Evolutionary conservation across 345 rosid species (phyloP), one percentile per base, ranked within the genome.

Genomic region (Physaria fendleri): DNA sequence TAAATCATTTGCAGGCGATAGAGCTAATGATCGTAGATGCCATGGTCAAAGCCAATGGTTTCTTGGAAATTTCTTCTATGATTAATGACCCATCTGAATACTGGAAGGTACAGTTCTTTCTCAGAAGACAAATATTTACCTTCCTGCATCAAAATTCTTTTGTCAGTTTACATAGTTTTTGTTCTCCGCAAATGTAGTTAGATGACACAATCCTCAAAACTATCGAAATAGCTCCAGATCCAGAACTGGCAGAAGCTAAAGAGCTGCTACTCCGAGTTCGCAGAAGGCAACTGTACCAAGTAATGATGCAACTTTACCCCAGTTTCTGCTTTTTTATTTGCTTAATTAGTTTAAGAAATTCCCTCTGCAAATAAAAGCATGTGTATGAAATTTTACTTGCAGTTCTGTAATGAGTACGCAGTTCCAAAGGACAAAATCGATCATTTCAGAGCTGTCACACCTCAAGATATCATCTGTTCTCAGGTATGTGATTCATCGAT

Each of bases 11-110:
- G 65, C 82, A 92, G 98, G 98, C 96, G 23, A 71, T 82, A 59
- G 96, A 86, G 78, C 93, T 84, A 59, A 92, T 92, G 98, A 37
- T 86, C 39, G 93, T 79, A 50, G 98, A 92, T 81, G 96, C 96
- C 22, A 62, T 92, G 78, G 71, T 84, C 72, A 76, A 82, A 72
- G 93, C 96, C 61, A 78, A 92, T 62, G 70, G 59, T 68, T 76
- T 63, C 71, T 59, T 92, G 61, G 80, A 72, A 67, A 79, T 92
- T 56, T 76, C 95, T 34, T 71, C 88, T 30, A 48, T 57, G 77
- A 66, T 88, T 79, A 61, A 76, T 33, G 87, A 92, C 62, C 93
- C 98, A 51, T 58, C 81, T 66, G 79, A 82, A 76, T 88, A 84
- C 76, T 92, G 90, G 98, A 88, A 88, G 98, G 98, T 90, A 35